These are phyloP conservation scores for Rosa persica DNA, from an alignment of 306 rosid species.

Conservation along the genomic window DNA sequence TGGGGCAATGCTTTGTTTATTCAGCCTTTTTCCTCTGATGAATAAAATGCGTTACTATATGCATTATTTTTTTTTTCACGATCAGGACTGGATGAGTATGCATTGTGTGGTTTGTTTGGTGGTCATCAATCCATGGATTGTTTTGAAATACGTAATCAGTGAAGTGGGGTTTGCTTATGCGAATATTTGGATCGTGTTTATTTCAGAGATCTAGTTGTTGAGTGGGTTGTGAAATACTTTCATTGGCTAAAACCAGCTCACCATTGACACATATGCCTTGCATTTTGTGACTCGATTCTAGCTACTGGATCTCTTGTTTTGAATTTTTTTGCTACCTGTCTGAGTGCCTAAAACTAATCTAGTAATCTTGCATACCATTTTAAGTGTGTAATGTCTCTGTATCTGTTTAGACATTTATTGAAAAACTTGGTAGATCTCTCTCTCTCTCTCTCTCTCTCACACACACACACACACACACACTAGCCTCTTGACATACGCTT, in stretches of 20 bases:
- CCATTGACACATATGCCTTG: not conserved
- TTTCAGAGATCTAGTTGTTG: not conserved
- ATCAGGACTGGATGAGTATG: not conserved
- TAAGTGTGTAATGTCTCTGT: not conserved
- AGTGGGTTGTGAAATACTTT: not conserved
- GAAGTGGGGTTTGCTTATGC: not conserved
- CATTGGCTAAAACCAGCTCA: not conserved
- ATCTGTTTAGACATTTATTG: not conserved
- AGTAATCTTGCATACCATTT: not conserved
- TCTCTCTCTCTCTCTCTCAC: not conserved
- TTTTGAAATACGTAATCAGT: not conserved
- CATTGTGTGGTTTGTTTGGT: not conserved
- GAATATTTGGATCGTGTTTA: not conserved
- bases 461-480: too few species aligned
- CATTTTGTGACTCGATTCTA: not conserved
- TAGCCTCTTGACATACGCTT: too few species aligned
- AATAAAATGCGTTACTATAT: not conserved
- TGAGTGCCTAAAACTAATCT: not conserved
- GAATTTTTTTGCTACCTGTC: slow-evolving; percentile 27
- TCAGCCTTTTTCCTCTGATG: not conserved
- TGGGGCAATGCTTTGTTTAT: not conserved
- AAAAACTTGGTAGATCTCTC: not conserved
- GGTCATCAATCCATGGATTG: not conserved
- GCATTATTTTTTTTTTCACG: not conserved
- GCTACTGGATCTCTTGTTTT: not conserved